Evolutionary conservation across 2,329 filamentous ascomycete genomes (phyloP).

Genomic region (Nannizziopsis arthrosporioides): DNA sequence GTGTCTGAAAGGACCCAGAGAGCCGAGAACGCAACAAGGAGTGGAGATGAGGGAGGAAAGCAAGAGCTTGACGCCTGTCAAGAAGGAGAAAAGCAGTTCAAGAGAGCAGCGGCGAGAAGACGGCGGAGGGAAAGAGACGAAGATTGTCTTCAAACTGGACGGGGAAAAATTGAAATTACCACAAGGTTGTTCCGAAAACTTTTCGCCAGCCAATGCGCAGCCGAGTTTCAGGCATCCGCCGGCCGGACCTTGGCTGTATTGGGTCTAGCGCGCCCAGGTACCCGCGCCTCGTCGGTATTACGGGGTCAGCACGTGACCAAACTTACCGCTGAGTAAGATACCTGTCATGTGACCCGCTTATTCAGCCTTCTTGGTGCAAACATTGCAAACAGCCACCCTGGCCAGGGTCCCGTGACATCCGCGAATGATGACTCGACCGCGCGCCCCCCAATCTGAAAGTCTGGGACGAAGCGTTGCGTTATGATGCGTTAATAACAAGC

Average conservation of each 20-base stretch:
- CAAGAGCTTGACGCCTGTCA: neutral
- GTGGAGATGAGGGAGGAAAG: constrained; percentile 5
- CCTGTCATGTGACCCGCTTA: no score
- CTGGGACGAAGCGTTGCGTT: no score
- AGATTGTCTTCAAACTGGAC: constrained; percentile 5
- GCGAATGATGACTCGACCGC: neutral
- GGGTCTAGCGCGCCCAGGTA: neutral
- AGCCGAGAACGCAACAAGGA: constrained; percentile 6
- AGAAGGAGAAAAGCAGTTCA: neutral
- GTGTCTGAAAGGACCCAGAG: constrained; percentile 6
- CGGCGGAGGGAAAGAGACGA: neutral
- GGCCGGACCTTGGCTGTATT: neutral
- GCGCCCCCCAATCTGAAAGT: neutral
- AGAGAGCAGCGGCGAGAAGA: neutral
- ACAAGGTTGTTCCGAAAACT: constrained; percentile 11
- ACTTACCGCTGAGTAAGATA: no score
- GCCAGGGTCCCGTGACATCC: neutral
- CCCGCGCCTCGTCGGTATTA: neutral
- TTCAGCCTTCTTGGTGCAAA: neutral
- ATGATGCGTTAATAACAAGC: no score
- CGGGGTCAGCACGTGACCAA: no score
- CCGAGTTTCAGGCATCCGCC: constrained; percentile 10
- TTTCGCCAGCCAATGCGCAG: constrained; percentile 14
- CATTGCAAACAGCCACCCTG: neutral
- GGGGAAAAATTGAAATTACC: constrained; percentile 7